These are phyloP conservation scores for Teratosphaeria pseudoeucalypti DNA, from an alignment of 2,329 filamentous ascomycete species.

Conservation along the genomic window DNA sequence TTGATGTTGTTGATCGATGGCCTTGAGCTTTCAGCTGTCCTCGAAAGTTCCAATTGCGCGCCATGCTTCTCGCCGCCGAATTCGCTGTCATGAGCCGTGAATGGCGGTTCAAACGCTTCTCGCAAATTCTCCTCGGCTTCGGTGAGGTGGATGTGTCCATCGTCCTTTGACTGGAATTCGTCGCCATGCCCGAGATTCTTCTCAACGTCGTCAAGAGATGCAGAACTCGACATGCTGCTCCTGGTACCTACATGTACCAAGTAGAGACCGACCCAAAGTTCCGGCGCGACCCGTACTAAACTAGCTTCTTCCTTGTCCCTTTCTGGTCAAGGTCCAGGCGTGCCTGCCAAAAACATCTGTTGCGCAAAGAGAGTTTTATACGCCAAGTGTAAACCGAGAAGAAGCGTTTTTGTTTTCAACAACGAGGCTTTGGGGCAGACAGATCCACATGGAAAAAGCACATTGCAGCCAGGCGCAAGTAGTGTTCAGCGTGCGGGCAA, in stretches of 20 bases:
- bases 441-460: background rate
- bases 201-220: conserved; percentile 2
- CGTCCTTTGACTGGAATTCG: background rate
- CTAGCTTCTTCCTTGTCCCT: background rate
- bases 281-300: too few species aligned
- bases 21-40: conserved; percentile 12
- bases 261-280: too few species aligned
- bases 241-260: background rate
- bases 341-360: background rate
- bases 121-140: conserved; percentile 7
- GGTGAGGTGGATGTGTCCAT: conserved; percentile 2
- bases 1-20: conserved; percentile 32
- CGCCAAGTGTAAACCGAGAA: background rate
- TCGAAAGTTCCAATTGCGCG: conserved; percentile 9
- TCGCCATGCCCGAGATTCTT: background rate
- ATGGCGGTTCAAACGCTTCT: conserved; percentile 10
- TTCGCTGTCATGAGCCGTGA: conserved; percentile 4
- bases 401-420: background rate
- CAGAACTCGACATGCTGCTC: conserved; percentile 1
- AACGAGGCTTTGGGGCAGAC: background rate
- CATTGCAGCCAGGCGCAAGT: background rate
- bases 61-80: conserved; percentile 6
- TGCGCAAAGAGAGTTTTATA: background rate
- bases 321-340: background rate
- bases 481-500: background rate